Base-by-base conservation (phyloP, 2,329 filamentous ascomycete genomes). In the Fusarium paranaense region DNA sequence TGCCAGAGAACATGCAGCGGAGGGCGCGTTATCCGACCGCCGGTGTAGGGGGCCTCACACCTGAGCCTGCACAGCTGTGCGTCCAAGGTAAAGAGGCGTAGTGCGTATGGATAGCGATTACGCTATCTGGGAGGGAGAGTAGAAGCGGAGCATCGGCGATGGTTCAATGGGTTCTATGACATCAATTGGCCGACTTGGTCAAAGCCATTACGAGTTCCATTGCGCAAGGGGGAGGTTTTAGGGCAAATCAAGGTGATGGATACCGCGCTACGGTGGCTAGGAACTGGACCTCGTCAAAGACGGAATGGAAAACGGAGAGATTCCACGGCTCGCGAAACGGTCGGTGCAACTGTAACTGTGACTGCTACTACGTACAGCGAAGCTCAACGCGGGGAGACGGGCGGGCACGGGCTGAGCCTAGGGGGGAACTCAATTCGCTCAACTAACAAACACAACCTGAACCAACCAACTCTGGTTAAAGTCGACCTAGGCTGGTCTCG, bases 391-490 rank as follows among this genome's bases (percentile, higher is more conserved):
- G 68, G 69, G 72, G 65, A 60, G 60, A 72, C 66, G 56, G 72
- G 69, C 57, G 69, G 67, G 38, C 37, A 47, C 65, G 61, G 57
- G 32, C 52, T 56, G 62, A 63, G 64, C 71, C 68, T 64, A 74
- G 47, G 45, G 64, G 60, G 62, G 40, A 65, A 65, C 62, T 66
- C 54, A 60, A 72, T 74, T 74, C 68, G 22, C 47, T 56, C 33
- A 30, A 22, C 33, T 33, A 32, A 38, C 18, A 25, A 25, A 18
- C 32, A 38, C 25, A 30, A 30, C 25, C 27, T 52, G 47, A 27
- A 32, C 47, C 27, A 52, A 52, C 47, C 27, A 50, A 50, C 45
- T 50, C 45, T 50, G 45, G 45, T 50, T 50, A 50, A 47, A 27
- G 45, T 50, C 45, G 27, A n/a, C 47, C 47, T 40, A 30, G 18